These are phyloP conservation scores for Aspergillus sojae DNA, from an alignment of 2,329 filamentous ascomycete genomes.

Conservation along the genomic window DNA sequence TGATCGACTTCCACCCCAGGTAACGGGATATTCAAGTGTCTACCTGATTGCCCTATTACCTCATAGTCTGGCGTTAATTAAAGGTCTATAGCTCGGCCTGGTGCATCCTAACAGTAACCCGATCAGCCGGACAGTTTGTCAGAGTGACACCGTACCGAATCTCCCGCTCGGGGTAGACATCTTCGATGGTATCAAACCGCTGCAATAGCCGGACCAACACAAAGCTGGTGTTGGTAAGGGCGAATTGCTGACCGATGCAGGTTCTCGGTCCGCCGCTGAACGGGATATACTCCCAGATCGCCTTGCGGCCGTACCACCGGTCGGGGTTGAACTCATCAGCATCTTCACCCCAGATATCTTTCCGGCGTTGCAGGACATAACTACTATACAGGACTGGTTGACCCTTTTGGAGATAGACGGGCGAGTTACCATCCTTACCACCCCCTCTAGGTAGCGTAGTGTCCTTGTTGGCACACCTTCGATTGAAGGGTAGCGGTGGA, in stretches of 20 bases:
- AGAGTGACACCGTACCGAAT: background rate
- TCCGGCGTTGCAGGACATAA: slow-evolving; percentile 71
- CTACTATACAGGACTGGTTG: slow-evolving; percentile 67
- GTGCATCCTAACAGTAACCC: background rate
- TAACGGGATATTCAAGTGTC: accelerated
- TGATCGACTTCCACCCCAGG: accelerated
- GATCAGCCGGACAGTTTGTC: background rate
- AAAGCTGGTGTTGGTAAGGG: slow-evolving; percentile 69
- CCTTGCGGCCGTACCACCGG: slow-evolving; percentile 67
- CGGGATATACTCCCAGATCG: slow-evolving; percentile 69
- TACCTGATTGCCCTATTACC: too few relatives aligned
- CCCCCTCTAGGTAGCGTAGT: slow-evolving; percentile 55
- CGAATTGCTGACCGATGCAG: slow-evolving; percentile 79
- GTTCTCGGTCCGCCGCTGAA: slow-evolving; percentile 75
- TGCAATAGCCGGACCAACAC: slow-evolving; percentile 73
- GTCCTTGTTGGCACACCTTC: slow-evolving; percentile 39
- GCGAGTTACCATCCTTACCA: slow-evolving; percentile 60
- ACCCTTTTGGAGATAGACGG: slow-evolving; percentile 67
- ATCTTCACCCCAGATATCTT: slow-evolving; percentile 50
- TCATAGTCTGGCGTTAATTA: too few relatives aligned
- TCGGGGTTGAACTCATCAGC: slow-evolving; percentile 63
- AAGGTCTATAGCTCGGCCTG: background rate
- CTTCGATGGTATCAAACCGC: slow-evolving; percentile 64
- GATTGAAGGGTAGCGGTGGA: slow-evolving; percentile 50
- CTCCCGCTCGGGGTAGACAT: slow-evolving; percentile 10